phyloP scores from a whole-genome alignment of 2,329 filamentous ascomycete genomes.

The Xylariaceae sp. region DNA sequence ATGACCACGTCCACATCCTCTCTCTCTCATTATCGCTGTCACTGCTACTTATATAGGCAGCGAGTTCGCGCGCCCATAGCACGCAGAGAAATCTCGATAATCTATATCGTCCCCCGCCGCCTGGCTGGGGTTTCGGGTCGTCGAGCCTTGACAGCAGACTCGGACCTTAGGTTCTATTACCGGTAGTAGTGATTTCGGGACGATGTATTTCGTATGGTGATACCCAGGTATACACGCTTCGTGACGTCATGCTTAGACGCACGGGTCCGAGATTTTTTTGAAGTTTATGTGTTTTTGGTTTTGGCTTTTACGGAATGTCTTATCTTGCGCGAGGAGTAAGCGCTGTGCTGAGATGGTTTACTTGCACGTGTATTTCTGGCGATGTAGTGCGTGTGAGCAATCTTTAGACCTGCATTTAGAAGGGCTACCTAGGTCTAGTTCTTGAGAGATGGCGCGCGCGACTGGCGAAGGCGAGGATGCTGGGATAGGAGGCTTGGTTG shows the following conservation, averaged over 20 bases:
- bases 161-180: too few species aligned
- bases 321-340: slow-evolving; percentile 22
- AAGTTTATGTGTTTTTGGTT: too few species aligned
- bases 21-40: neutral
- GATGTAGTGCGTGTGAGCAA: neutral
- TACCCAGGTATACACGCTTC: slow-evolving; percentile 25
- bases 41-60: neutral
- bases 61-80: slow-evolving; percentile 31
- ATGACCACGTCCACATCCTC: too few species aligned
- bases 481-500: slow-evolving; percentile 28
- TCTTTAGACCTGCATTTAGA: slow-evolving; percentile 30
- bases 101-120: slow-evolving; percentile 18
- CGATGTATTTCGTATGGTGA: slow-evolving; percentile 13
- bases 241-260: slow-evolving; percentile 19
- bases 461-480: slow-evolving; percentile 24
- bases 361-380: slow-evolving; percentile 19
- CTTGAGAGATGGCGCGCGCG: slow-evolving; percentile 10
- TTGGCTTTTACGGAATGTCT: neutral
- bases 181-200: slow-evolving; percentile 3
- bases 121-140: slow-evolving; percentile 4
- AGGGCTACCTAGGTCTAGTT: slow-evolving; percentile 26
- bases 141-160: slow-evolving; percentile 20
- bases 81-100: slow-evolving; percentile 27
- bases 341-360: slow-evolving; percentile 30
- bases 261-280: neutral